A percentile compares a stretch with the other conserved stretches of the same genome.
Evolutionary conservation across 257 asterid species (phyloP).

Genomic region (Lycium ferocissimum): DNA sequence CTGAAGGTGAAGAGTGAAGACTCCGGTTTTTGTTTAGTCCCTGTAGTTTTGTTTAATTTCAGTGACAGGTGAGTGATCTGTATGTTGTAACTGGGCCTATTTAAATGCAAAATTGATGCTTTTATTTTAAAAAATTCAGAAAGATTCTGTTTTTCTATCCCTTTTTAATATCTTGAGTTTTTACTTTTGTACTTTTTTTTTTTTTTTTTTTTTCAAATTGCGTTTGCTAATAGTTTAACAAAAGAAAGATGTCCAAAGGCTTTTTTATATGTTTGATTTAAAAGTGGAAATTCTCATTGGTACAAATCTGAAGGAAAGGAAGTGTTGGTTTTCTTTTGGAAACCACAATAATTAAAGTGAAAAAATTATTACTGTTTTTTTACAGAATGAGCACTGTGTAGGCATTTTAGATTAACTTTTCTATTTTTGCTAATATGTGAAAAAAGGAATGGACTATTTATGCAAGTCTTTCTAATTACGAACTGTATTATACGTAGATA

Average conservation of each 20-base stretch:
- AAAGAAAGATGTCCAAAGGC: not conserved
- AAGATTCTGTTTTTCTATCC: not conserved
- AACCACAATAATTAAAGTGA: not conserved
- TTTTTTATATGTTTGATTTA: not conserved
- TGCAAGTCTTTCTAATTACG: too few species aligned
- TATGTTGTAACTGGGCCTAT: conserved; percentile 49
- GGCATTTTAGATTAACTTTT: not conserved
- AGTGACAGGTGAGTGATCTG: conserved; percentile 1
- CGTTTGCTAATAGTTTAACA: conserved; percentile 12
- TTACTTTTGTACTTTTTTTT: conserved; percentile 17
- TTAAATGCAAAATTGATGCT: conserved; percentile 43
- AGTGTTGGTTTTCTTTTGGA: not conserved
- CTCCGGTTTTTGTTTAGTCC: conserved; percentile 32
- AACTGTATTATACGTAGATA: too few species aligned
- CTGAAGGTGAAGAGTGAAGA: too few species aligned
- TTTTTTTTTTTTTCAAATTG: not conserved
- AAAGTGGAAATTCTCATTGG: not conserved
- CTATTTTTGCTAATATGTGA: not conserved
- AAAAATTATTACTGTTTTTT: too few species aligned
- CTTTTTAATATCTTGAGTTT: not conserved
- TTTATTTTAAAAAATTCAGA: conserved; percentile 13
- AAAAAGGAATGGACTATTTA: not conserved
- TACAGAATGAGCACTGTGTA: not conserved
- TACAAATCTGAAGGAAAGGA: not conserved
- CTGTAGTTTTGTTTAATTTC: conserved; percentile 51